Percentiles rank a stretch among this genome's conserved stretches.
phyloP scores from a whole-genome alignment of 257 asterid species.

The Penstemon eatonii region DNA sequence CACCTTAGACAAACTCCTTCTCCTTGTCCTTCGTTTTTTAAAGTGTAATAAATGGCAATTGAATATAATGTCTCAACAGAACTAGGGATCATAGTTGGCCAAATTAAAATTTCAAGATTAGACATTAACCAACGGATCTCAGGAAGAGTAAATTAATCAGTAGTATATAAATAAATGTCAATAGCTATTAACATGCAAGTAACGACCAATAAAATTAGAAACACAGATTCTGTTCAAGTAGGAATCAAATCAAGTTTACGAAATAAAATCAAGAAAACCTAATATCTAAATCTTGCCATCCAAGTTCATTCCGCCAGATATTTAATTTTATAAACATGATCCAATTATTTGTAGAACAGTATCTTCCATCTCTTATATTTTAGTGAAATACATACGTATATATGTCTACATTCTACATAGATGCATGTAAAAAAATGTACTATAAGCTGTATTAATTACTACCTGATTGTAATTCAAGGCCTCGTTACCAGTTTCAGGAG shows the following conservation, averaged over 20 bases:
- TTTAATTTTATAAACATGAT: no score
- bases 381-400: background rate
- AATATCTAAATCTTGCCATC: background rate
- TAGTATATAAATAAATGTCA: background rate
- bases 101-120: background rate
- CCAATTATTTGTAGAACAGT: no score
- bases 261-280: background rate
- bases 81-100: background rate
- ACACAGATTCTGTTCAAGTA: background rate
- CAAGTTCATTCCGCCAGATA: no score
- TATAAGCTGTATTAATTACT: background rate
- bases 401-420: background rate
- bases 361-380: background rate
- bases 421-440: background rate
- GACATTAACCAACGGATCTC: no score
- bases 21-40: background rate
- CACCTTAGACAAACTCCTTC: background rate
- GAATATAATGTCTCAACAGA: background rate
- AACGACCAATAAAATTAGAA: background rate
- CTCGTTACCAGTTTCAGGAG: conserved; percentile 41
- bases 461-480: conserved; percentile 66
- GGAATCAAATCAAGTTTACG: no score
- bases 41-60: background rate
- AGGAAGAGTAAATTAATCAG: background rate
- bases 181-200: background rate